These are phyloP conservation scores for Boletus subparvulus DNA, from an alignment of 768 basidiomycete species.

Conservation along the genomic window DNA sequence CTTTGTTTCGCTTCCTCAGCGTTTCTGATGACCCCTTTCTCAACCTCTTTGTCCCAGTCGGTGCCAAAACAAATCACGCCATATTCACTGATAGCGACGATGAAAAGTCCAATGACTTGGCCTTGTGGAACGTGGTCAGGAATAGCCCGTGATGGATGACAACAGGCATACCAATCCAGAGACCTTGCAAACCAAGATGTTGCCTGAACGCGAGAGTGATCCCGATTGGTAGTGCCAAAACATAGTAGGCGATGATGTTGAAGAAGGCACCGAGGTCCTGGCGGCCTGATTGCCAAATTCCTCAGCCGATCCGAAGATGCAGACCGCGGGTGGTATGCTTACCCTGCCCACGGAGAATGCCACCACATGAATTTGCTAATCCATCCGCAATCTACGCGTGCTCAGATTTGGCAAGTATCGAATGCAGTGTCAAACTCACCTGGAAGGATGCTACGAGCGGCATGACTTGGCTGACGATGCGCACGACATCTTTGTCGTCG, in stretches of 20 bases:
- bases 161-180: conserved; percentile 47
- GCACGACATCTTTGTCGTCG: conserved; percentile 55
- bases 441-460: conserved; percentile 57
- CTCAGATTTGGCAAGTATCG: neutral
- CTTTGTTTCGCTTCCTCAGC: conserved; percentile 33
- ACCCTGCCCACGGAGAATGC: conserved; percentile 50
- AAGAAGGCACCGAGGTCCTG: conserved; percentile 75
- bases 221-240: conserved; percentile 52
- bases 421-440: conserved; percentile 22
- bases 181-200: conserved; percentile 45
- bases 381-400: conserved; percentile 49
- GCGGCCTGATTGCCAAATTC: conserved; percentile 32
- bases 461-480: conserved; percentile 49
- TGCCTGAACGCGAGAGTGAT: conserved; percentile 49
- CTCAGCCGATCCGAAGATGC: neutral
- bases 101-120: conserved; percentile 70
- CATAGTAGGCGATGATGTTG: conserved; percentile 66
- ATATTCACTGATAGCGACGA: conserved; percentile 71
- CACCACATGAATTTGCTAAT: conserved; percentile 50
- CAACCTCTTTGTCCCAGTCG: conserved; percentile 47
- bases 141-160: neutral
- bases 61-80: conserved; percentile 55
- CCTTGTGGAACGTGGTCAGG: conserved; percentile 39
- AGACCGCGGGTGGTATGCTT: neutral
- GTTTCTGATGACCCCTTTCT: conserved; percentile 40